Percentiles rank a stretch among this genome's conserved stretches.
Evolutionary conservation across 2,329 filamentous ascomycete species (phyloP).

Genomic region (Aspergillus brunneoviolaceus): DNA sequence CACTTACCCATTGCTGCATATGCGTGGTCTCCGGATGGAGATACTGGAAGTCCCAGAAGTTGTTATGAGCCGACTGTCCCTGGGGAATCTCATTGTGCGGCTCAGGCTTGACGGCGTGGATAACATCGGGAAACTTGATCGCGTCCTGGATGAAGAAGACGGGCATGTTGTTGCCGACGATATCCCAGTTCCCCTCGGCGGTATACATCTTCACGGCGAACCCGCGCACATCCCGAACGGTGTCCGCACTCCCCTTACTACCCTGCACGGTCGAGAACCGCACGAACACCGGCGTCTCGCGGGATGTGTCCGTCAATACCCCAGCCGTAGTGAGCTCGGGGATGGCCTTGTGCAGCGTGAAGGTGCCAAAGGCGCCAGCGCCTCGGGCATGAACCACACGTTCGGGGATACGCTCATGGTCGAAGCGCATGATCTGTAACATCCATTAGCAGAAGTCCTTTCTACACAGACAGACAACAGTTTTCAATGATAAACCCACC

Average conservation of each 20-base stretch:
- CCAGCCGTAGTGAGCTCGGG: conserved; percentile 63
- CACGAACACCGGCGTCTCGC: conserved; percentile 64
- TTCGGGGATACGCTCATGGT: conserved; percentile 70
- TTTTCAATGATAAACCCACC: conserved; percentile 43
- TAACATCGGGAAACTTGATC: conserved; percentile 42
- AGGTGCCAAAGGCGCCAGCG: conserved; percentile 64
- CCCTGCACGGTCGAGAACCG: conserved; percentile 79
- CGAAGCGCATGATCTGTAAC: conserved; percentile 60
- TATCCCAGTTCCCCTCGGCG: conserved; percentile 69
- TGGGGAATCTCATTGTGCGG: conserved; percentile 50
- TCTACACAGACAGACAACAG: not conserved
- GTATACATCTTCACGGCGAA: conserved; percentile 80
- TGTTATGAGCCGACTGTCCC: conserved; percentile 50
- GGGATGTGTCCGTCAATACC: conserved; percentile 66
- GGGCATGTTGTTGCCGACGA: conserved; percentile 44
- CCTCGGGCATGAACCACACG: conserved; percentile 68
- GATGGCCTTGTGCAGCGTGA: conserved; percentile 64
- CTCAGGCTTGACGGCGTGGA: conserved; percentile 44
- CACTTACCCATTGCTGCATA: conserved; percentile 34
- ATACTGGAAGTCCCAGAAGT: conserved; percentile 51
- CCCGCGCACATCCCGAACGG: conserved; percentile 77
- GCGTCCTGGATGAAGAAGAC: conserved; percentile 46
- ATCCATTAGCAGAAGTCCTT: not conserved
- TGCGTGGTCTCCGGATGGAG: conserved; percentile 35
- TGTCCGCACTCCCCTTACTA: conserved; percentile 73